phyloP scores from a whole-genome alignment of 1,139 yeast genomes.

The Meyerozyma elateridarum region DNA sequence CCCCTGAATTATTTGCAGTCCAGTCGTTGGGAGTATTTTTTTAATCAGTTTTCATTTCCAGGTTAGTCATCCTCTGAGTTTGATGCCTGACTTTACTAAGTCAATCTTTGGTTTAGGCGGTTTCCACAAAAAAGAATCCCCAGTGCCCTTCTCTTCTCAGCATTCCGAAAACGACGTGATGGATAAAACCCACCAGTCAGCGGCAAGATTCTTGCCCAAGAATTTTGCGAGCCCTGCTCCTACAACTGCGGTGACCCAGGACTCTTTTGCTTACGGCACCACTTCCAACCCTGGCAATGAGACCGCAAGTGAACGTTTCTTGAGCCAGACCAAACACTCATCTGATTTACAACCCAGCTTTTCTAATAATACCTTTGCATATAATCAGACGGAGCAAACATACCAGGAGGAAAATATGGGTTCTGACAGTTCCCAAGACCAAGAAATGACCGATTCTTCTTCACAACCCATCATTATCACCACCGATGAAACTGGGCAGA shows the following conservation, averaged over 20 bases:
- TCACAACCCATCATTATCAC: conserved; percentile 37
- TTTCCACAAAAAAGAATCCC: conserved; percentile 30
- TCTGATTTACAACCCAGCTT: conserved; percentile 12
- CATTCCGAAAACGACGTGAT: conserved; percentile 9
- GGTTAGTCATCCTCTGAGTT: too few relatives aligned
- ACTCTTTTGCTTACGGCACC: conserved; percentile 66
- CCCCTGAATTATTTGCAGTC: too few relatives aligned
- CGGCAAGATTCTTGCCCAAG: conserved; percentile 37
- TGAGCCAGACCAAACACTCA: conserved; percentile 5
- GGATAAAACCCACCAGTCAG: conserved; percentile 11
- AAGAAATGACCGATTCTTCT: conserved; percentile 8
- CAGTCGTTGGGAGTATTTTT: too few relatives aligned
- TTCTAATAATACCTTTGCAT: conserved; percentile 7
- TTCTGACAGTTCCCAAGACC: conserved; percentile 3
- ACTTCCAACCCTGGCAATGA: conserved; percentile 34
- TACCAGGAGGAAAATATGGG: conserved; percentile 1
- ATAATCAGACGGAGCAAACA: too few relatives aligned
- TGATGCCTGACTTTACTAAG: conserved; percentile 65
- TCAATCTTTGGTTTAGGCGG: conserved; percentile 56
- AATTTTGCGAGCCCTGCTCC: conserved; percentile 41
- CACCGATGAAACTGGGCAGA: conserved; percentile 44
- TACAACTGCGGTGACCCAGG: conserved; percentile 61
- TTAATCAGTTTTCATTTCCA: too few relatives aligned
- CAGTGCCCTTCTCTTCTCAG: conserved; percentile 3
- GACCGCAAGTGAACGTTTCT: conserved; percentile 7